Percentiles rank a stretch among this genome's conserved stretches.
phyloP scores from a whole-genome alignment of 2,329 filamentous ascomycete species.

The Botryotinia globosa region DNA sequence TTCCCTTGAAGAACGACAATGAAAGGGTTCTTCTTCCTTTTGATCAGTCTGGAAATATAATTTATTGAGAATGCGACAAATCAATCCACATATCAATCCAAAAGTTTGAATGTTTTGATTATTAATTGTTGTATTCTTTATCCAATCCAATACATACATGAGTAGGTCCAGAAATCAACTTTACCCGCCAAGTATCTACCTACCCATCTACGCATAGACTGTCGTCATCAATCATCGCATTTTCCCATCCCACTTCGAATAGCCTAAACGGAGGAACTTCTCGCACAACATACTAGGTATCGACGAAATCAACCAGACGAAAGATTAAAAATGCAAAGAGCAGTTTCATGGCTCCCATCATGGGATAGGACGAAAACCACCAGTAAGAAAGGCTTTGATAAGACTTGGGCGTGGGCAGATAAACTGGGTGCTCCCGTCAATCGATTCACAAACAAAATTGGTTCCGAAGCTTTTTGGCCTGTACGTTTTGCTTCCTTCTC shows the following conservation, averaged over 20 bases:
- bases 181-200: too few species aligned
- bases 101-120: too few species aligned
- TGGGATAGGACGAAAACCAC: conserved; percentile 55
- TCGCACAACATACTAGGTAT: conserved; percentile 23
- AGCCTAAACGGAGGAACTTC: conserved; percentile 14
- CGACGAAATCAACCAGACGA: conserved; percentile 28
- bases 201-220: background rate
- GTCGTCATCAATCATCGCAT: conserved; percentile 13
- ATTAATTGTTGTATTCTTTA: too few species aligned
- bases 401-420: conserved; percentile 65
- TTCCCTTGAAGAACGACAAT: background rate
- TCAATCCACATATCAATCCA: too few species aligned
- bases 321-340: conserved; percentile 37
- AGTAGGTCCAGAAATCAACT: too few species aligned
- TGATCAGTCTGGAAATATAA: too few species aligned
- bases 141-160: too few species aligned
- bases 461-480: conserved; percentile 80
- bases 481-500: background rate
- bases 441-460: conserved; percentile 75
- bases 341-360: conserved; percentile 40
- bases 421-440: conserved; percentile 74
- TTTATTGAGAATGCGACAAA: too few species aligned
- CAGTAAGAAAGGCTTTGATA: conserved; percentile 69
- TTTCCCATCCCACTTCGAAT: conserved; percentile 15
- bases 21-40: background rate